Evolutionary conservation across 805 yeast species (phyloP).

Genomic region (Zygoascus bituminiphila): DNA sequence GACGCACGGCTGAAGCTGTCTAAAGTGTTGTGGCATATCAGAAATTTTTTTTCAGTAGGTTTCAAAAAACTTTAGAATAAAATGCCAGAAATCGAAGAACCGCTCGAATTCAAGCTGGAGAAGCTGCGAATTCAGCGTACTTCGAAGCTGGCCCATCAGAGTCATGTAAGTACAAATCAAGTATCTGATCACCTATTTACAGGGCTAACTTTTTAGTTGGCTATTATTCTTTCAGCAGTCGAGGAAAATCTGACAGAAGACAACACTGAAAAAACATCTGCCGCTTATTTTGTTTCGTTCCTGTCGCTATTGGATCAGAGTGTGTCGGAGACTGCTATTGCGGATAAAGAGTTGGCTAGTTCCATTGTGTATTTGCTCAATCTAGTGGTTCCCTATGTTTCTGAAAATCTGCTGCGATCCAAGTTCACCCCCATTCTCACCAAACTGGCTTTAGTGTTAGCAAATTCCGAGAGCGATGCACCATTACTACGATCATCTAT

Average conservation of each 20-base stretch:
- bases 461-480: constrained; percentile 62
- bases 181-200: not conserved
- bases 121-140: constrained; percentile 56
- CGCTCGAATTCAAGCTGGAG: constrained; percentile 18
- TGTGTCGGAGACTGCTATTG: constrained; percentile 39
- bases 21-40: not conserved
- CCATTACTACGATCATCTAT: constrained; percentile 75
- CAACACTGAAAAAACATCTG: constrained; percentile 50
- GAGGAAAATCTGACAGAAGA: constrained; percentile 79
- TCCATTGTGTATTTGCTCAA: constrained; percentile 77
- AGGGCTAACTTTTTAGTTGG: constrained; percentile 34
- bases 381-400: constrained; percentile 63
- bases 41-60: constrained; percentile 2
- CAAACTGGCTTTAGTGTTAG: constrained; percentile 72
- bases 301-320: constrained; percentile 75
- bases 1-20: not conserved
- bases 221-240: constrained; percentile 76
- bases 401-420: constrained; percentile 57
- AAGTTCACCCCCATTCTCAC: constrained; percentile 73
- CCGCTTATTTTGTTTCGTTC: constrained; percentile 80
- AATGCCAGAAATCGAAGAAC: constrained; percentile 5
- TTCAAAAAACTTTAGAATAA: not conserved
- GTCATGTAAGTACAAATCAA: constrained; percentile 38
- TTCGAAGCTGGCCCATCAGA: constrained; percentile 83
- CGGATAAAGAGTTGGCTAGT: constrained; percentile 58